A percentile compares a stretch with the other conserved stretches of the same genome.
Conservation (phyloP, 257 asterid genomes). For the Solanum megistacrolobum region DNA sequence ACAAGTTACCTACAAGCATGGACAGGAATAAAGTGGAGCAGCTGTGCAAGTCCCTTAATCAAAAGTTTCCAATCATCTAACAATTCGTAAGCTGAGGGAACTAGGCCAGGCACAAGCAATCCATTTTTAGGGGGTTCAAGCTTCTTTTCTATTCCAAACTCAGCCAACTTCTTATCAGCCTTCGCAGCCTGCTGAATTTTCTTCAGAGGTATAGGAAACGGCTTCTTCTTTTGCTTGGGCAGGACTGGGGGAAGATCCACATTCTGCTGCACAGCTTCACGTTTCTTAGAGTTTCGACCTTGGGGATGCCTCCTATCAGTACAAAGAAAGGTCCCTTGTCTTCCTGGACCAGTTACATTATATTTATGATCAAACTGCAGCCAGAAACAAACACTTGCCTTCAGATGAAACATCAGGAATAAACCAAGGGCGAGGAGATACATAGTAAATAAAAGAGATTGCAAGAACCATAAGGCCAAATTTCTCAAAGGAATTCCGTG, state of each 20-base stretch:
- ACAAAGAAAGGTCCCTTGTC: conserved; percentile 22
- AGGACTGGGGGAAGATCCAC: conserved; percentile 62
- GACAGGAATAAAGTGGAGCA: conserved; percentile 60
- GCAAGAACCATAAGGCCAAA: not conserved
- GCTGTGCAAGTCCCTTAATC: conserved; percentile 69
- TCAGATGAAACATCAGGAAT: not conserved
- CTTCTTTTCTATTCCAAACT: conserved; percentile 81
- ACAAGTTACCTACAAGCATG: conserved; percentile 81
- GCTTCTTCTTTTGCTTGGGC: conserved; percentile 85
- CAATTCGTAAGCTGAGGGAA: conserved; percentile 69
- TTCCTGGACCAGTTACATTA: conserved; percentile 17
- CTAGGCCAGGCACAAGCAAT: conserved; percentile 45
- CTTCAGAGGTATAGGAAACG: conserved; percentile 70
- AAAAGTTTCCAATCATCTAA: conserved; percentile 74
- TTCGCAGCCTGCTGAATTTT: conserved; percentile 61
- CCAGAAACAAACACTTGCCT: conserved; percentile 18
- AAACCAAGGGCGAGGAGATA: not conserved
- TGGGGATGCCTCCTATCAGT: conserved; percentile 23
- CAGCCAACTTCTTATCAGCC: conserved; percentile 79
- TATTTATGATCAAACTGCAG: conserved; percentile 34
- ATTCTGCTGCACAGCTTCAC: conserved; percentile 46
- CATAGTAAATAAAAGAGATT: not conserved
- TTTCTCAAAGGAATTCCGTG: not conserved
- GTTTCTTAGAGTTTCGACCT: conserved; percentile 28
- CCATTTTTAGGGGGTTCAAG: conserved; percentile 88